These are phyloP conservation scores for Claviceps maximensis DNA, from an alignment of 2,329 filamentous ascomycete species.

Conservation along the genomic window DNA sequence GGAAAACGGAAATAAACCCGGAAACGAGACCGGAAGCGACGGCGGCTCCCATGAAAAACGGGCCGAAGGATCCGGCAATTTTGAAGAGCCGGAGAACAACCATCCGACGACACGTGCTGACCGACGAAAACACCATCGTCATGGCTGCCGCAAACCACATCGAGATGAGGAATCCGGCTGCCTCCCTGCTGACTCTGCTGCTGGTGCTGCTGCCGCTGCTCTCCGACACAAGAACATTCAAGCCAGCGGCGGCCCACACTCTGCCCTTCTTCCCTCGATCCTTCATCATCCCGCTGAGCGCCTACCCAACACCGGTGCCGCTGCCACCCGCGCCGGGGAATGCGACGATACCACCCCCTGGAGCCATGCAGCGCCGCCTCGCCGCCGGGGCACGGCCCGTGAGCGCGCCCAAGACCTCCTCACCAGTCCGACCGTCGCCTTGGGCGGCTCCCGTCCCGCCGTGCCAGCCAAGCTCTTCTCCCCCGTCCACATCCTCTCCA, in stretches of 20 bases:
- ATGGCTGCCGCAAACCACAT: background rate
- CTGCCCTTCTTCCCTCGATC: background rate
- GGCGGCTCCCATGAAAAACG: background rate
- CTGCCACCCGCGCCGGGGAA: background rate
- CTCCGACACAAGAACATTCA: background rate
- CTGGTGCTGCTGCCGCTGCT: background rate
- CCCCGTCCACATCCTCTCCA: slow-evolving; percentile 38
- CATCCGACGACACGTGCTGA: background rate
- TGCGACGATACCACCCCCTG: background rate
- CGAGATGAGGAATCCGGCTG: slow-evolving; percentile 1
- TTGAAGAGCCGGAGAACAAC: background rate
- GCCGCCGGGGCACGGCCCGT: slow-evolving; percentile 21
- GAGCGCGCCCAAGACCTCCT: slow-evolving; percentile 30
- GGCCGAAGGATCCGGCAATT: background rate
- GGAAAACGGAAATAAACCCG: background rate
- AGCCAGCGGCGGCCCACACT: background rate
- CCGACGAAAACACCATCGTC: background rate
- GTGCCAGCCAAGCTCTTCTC: slow-evolving; percentile 36
- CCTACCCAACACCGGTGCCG: background rate
- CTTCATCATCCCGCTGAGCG: no score
- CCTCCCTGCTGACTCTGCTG: background rate
- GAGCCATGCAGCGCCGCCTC: slow-evolving; percentile 2
- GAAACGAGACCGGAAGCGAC: no score
- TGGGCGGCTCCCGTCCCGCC: slow-evolving; percentile 25
- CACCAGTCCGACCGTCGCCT: slow-evolving; percentile 27